Conservation (phyloP, 805 yeast genomes). For the Martiniozyma abietophila region DNA sequence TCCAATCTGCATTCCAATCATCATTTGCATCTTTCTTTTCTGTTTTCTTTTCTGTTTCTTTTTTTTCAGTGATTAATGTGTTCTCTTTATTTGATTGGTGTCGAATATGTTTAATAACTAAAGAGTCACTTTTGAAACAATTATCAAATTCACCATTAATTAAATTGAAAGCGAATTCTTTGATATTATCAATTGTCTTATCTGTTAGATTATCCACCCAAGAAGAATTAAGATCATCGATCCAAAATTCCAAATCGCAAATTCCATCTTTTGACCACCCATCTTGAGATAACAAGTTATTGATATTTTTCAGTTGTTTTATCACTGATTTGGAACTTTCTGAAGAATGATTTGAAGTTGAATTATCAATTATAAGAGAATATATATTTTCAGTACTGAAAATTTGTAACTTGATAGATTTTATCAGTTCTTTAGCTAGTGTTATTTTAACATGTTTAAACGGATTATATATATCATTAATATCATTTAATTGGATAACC, state of each 20-base stretch:
- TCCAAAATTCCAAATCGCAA: constrained; percentile 28
- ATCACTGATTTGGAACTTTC: constrained; percentile 5
- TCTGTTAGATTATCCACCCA: constrained; percentile 23
- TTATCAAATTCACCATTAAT: constrained; percentile 9
- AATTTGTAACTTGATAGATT: constrained; percentile 16
- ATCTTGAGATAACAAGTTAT: constrained; percentile 16
- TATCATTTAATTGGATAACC: constrained; percentile 17
- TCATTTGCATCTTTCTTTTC: constrained; percentile 2
- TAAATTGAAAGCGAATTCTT: constrained; percentile 15
- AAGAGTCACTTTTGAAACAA: too few species aligned
- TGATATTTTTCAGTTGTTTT: constrained; percentile 13
- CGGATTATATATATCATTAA: constrained; percentile 9
- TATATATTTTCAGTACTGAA: constrained; percentile 20
- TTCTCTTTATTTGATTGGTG: too few species aligned
- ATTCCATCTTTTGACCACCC: constrained; percentile 25
- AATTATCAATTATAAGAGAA: constrained; percentile 19
- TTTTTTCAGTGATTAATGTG: not conserved
- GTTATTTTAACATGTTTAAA: constrained; percentile 12
- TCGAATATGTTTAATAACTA: too few species aligned
- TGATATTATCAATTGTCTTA: constrained; percentile 20
- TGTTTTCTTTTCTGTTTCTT: not conserved
- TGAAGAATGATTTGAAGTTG: constrained; percentile 9
- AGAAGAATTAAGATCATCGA: constrained; percentile 22
- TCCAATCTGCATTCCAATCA: constrained; percentile 10
- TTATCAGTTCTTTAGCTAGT: constrained; percentile 16